Base-by-base conservation (phyloP, 805 yeast species). In the Scheffersomyces amazonensis region DNA sequence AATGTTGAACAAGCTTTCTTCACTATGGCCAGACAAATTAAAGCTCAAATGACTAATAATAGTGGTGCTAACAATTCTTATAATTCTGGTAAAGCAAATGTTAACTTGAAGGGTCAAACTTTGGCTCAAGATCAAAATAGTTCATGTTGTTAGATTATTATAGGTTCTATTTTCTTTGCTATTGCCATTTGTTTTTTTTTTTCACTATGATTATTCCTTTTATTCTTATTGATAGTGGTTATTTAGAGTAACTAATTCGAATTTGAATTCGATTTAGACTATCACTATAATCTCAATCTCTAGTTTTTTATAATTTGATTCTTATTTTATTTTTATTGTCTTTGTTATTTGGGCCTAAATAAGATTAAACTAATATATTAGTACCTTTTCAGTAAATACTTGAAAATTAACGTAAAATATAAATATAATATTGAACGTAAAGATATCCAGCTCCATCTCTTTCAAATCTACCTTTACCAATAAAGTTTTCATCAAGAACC, bases 1-100 rank as follows among this genome's bases (percentile, higher is more conserved):
- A 93, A 93, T 60, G 99, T 93, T 52, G 99, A 93, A 66, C 96
- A 93, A 66, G 98, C 98, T 10, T 93, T 93, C 71, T 81, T 87
- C 75, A 89, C 96, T 50, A 93, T 93, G 99, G 96, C 98, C 9
- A 85, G 96, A 65, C 97, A 93, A 65, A 93, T 93, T 62, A 93
- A 93, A 75, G 93, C 95, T 48, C 89, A 89, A 60, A 88, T 93
- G 87, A 83, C 91, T 30, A 82, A 72, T 49, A 67, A 76, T 57
- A 47, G 46, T 22, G 48, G 53, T 16, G 44, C 54, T 15, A 42
- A 41, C 34, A 47, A 52, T 17, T 49, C 56, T 22, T 50, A 52
- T 54, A 69, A 54, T 50, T 75, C 71, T 47, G 76, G 73, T 47
- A 83, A 81, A 62, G 76, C 81, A 33, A 75, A 77, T 53, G 87